Conservation (phyloP, 2,329 filamentous ascomycete species). For the Xylariaceae sp. region DNA sequence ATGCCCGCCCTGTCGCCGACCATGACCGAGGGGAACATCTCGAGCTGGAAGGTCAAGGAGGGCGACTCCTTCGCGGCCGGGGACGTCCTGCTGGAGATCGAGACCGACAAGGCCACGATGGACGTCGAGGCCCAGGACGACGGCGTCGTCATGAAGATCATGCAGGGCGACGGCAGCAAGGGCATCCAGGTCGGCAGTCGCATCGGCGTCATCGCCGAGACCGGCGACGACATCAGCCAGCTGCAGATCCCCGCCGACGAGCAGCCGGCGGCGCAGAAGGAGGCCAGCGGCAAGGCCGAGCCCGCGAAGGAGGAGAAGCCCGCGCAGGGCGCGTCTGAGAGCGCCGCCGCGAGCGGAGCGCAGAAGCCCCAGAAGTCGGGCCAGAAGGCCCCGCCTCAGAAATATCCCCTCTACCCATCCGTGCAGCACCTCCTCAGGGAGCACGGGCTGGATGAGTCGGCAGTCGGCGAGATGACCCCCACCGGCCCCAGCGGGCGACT, state of each 20-base stretch:
- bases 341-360: constrained; percentile 26
- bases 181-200: constrained; percentile 68
- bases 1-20: constrained; percentile 90
- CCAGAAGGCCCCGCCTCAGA: constrained; percentile 53
- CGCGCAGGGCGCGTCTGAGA: constrained; percentile 21
- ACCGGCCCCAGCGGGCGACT: constrained; percentile 83
- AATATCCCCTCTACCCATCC: constrained; percentile 71
- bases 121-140: constrained; percentile 91
- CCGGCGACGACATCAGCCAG: constrained; percentile 67
- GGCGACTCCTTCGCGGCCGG: constrained; percentile 75
- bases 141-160: constrained; percentile 78
- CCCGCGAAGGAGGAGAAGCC: constrained; percentile 16
- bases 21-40: constrained; percentile 90
- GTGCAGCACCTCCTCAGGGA: constrained; percentile 74
- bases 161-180: constrained; percentile 66
- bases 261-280: constrained; percentile 32
- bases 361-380: constrained; percentile 27
- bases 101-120: constrained; percentile 93
- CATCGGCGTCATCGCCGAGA: constrained; percentile 77
- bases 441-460: constrained; percentile 67
- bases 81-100: constrained; percentile 84
- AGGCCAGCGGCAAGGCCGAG: constrained; percentile 25
- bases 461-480: constrained; percentile 73
- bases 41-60: constrained; percentile 79
- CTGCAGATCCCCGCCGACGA: constrained; percentile 71